Base-by-base conservation (phyloP, 495 filamentous ascomycete genomes). In the Penicillium paxilli region DNA sequence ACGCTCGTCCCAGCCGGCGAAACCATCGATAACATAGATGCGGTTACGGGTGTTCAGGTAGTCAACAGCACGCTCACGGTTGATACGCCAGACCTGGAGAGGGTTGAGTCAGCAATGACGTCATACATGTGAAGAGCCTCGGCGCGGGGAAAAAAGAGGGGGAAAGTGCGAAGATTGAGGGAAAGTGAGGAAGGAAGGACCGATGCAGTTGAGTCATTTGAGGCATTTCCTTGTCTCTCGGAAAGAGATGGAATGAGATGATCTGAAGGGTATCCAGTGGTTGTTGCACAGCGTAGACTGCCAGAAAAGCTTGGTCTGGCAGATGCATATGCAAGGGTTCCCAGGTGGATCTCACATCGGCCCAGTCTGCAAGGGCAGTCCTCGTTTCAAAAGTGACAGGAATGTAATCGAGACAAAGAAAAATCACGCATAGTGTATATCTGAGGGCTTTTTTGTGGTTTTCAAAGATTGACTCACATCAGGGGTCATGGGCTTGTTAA, bases 11-110 rank as follows among this genome's bases (percentile, higher is more conserved):
- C 94, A 98, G 63, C 94, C 94, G 55, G 94, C 94, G 71, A 86
- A 98, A 56, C 94, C 94, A 76, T 98, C 94, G 55, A 98, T 79
- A 54, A 98, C 94, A 74, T 98, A 98, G 78, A 98, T 98, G 65
- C 94, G 90, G 71, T 96, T 96, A 63, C 95, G 82, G 51, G 94
- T 98, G 82, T 98, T 98, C 55, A 98, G 83, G 79, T 98, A 98
- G 78, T 98, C 94, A 70, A 98, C 84, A 52, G 94, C 94, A 76
- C 94, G 93, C 75, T 98, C 94, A 62, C 94, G 87, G 86, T 98
- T 98, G 80, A 98, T 98, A 62, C 91, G 89, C 94, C 94, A 98
- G 70, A 98, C 92, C 94, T 98, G 66, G 17, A 11, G 16, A 47
- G 38, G 40, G 51, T 54, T 59, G n/a, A n/a, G 59, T 62, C 60